Base-by-base conservation (phyloP, 768 basidiomycete species). In the Lepiota brunneoincarnata region DNA sequence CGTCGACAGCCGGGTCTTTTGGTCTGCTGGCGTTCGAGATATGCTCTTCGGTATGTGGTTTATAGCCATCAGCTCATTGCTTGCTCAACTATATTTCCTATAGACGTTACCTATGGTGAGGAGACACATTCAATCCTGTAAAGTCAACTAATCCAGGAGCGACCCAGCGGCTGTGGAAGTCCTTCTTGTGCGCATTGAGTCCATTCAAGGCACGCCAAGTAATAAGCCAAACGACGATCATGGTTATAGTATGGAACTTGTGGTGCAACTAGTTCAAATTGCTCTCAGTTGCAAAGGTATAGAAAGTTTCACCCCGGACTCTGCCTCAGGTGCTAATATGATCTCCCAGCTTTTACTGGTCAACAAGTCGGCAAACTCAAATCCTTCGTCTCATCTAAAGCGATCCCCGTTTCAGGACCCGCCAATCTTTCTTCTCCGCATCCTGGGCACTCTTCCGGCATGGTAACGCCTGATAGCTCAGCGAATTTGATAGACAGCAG, bases 1-100 rank as follows among this genome's bases (percentile, higher is more conserved):
- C 59, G 73, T 81, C 20, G 89, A 91, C 58, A 87, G 87, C 56
- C 77, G 84, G 20, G 83, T 88, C 2, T 90, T 89, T 62, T 91
- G 88, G 87, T 81, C 82, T 41, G 70, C 74, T 35, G 67, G 68
- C 23, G 67, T 87, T 38, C 74, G 86, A 53, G 89, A 91, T 64
- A 67, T 78, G 52, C 62, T 93, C 18, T 90, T 86, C 59, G 84
- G 87, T 86, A 56, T 9, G 31, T 9, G 31, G 11, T 31, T 10
- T 9, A 2, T 31, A 10, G 31, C 31, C 7, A 9, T 1, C 7
- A 9, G 31, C 31, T 9, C 31, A 2, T 49, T n/a, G 24, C 20
- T 44, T 54, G 21, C 1, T 42, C 31, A 31, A 31, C 3, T 10
- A 31, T 10, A 14, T 42, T 10, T 41, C 11, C 20, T 42, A 7